Percentiles rank a stretch among this genome's conserved stretches.
phyloP scores from a whole-genome alignment of 2,329 filamentous ascomycete genomes.

The Paecilomyces niveus region DNA sequence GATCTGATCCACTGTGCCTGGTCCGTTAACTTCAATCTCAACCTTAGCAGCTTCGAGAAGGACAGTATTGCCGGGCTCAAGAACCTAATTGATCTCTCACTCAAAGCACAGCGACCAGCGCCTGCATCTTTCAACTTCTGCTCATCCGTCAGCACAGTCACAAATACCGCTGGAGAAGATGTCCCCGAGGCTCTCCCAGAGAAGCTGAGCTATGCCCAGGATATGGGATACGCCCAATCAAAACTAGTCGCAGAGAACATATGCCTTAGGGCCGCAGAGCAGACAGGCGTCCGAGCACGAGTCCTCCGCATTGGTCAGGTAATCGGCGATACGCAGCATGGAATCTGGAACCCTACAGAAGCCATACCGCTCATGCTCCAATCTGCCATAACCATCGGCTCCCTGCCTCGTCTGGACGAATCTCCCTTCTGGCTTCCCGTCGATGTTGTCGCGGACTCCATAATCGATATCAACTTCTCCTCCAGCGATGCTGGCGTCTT shows the following conservation, averaged over 20 bases:
- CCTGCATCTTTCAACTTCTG: slow-evolving; percentile 44
- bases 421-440: slow-evolving; percentile 39
- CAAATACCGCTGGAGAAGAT: slow-evolving; percentile 18
- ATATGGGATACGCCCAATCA: slow-evolving; percentile 39
- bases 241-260: slow-evolving; percentile 37
- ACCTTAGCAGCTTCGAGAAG: slow-evolving; percentile 48
- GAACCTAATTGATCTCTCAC: slow-evolving; percentile 35
- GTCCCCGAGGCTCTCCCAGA: slow-evolving; percentile 32
- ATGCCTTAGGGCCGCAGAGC: slow-evolving; percentile 26
- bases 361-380: slow-evolving; percentile 49
- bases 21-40: slow-evolving; percentile 58
- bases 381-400: slow-evolving; percentile 36
- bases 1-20: slow-evolving; percentile 58
- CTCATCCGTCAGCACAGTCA: slow-evolving; percentile 44
- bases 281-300: slow-evolving; percentile 23
- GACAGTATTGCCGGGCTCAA: slow-evolving; percentile 46
- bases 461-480: slow-evolving; percentile 22
- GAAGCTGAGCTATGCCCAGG: slow-evolving; percentile 31
- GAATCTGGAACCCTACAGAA: slow-evolving; percentile 47
- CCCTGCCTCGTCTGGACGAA: slow-evolving; percentile 42
- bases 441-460: slow-evolving; percentile 32
- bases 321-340: slow-evolving; percentile 41
- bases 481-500: slow-evolving; percentile 31
- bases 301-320: slow-evolving; percentile 47
- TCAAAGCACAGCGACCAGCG: slow-evolving; percentile 19